These are phyloP conservation scores for Dendrobium huoshanense DNA, from an alignment of 106 monocot genomes.

Conservation along the genomic window DNA sequence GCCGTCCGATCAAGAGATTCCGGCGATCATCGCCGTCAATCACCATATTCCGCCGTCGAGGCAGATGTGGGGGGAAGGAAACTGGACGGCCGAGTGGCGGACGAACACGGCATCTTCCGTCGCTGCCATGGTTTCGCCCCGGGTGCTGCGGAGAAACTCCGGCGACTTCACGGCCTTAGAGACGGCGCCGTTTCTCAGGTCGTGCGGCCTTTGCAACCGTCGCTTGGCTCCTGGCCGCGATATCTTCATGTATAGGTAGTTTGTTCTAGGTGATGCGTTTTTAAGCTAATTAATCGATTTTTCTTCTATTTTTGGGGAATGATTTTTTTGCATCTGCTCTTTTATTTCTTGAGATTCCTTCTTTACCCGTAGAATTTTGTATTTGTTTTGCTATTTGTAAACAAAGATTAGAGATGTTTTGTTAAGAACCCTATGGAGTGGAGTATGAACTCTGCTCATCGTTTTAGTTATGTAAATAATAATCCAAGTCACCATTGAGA, in stretches of 20 bases:
- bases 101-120: neutral
- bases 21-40: neutral
- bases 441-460: too few relatives aligned
- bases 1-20: conserved; percentile 12
- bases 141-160: neutral
- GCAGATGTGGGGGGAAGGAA: neutral
- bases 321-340: too few relatives aligned
- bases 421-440: too few relatives aligned
- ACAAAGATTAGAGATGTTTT: too few relatives aligned
- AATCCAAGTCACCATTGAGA: too few relatives aligned
- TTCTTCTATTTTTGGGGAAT: too few relatives aligned
- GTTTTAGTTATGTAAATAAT: too few relatives aligned
- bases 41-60: neutral
- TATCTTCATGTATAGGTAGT: conserved; percentile 52
- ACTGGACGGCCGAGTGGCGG: conserved; percentile 1
- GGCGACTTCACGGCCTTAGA: conserved; percentile 7
- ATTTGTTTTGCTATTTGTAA: too few relatives aligned
- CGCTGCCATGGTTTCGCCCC: neutral
- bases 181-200: conserved; percentile 33
- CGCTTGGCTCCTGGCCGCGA: conserved; percentile 37
- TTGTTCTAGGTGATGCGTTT: neutral
- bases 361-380: too few relatives aligned
- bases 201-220: conserved; percentile 44
- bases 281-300: too few relatives aligned
- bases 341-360: too few relatives aligned